Conservation (phyloP, 768 basidiomycete genomes). For the Leccinum boreale region DNA sequence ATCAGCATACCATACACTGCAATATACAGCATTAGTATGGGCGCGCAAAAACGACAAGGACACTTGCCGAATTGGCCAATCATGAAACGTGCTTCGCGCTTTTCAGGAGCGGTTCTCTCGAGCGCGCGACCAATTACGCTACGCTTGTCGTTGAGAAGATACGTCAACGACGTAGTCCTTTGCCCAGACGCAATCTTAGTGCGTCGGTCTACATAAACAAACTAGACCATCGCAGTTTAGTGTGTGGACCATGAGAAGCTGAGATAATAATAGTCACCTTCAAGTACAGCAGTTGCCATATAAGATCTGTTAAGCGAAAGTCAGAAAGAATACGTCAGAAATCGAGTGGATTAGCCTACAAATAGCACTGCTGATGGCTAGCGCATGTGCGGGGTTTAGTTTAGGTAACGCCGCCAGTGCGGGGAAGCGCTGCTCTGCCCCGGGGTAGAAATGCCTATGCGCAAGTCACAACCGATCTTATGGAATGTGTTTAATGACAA, state of each 20-base stretch:
- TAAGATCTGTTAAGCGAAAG: constrained; percentile 55
- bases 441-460: constrained; percentile 81
- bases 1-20: constrained; percentile 83
- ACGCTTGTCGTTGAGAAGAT: constrained; percentile 82
- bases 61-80: constrained; percentile 72
- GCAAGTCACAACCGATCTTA: constrained; percentile 3
- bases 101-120: constrained; percentile 53
- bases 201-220: constrained; percentile 83
- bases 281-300: constrained; percentile 95
- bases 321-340: constrained; percentile 8
- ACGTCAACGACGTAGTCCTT: constrained; percentile 87
- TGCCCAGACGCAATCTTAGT: constrained; percentile 90
- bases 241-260: background rate
- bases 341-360: constrained; percentile 50
- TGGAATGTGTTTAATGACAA: constrained; percentile 4
- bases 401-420: constrained; percentile 70
- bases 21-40: constrained; percentile 5
- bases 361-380: constrained; percentile 77
- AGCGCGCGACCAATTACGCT: constrained; percentile 76
- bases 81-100: constrained; percentile 77
- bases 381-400: constrained; percentile 64
- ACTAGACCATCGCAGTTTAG: constrained; percentile 38
- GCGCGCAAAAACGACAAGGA: background rate
- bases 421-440: constrained; percentile 79
- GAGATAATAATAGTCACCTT: constrained; percentile 48